Base-by-base conservation (phyloP, 2,329 filamentous ascomycete species). In the Diaporthe velutina region DNA sequence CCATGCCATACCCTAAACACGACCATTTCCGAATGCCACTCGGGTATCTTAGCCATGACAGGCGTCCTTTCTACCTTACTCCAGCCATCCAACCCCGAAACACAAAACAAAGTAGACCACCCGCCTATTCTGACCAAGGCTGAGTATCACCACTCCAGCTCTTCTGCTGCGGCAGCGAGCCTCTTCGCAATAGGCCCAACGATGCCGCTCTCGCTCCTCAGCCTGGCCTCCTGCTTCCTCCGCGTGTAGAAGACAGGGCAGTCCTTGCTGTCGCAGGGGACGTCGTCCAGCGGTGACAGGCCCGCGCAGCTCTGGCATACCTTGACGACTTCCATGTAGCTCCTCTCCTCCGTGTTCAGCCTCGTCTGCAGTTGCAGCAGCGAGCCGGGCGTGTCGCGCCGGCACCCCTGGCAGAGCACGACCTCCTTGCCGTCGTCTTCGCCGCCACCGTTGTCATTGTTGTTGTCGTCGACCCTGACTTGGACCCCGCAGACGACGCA, bases 181-280 rank as follows among this genome's bases (percentile, higher is more conserved):
- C 78, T 76, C 75, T 77, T 78, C 12, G 86, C 71, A 35, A 84
- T 81, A 15, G 82, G 82, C 76, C 82, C 82, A 13, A 82, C 76
- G 22, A 83, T 79, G 60, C 79, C 80, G 78, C 80, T 85, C 80
- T 88, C 86, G 3, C 82, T 82, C 48, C 82, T 80, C 60, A 87
- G 82, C 78, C 84, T 86, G 13, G 88, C 87, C 30, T 83, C 83
- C 80, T 94, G 91, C 82, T 91, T 93, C 71, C 91, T 88, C 19
- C 95, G 85, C 42, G 92, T 92, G 84, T 98, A 98, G 79, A 98
- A 98, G 0, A 98, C 95, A 0, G 96, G 94, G 81, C 97, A 99
- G 83, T 98, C 96, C 82, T 94, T 91, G 82, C 94, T 98, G 80
- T 98, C 95, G 81, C 97, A 99, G 54, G 84, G 88, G n/a, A 98